Evolutionary conservation across 305 asterid genomes (phyloP), one percentile per base, ranked within the genome.

Genomic region (Solanum hybrid): DNA sequence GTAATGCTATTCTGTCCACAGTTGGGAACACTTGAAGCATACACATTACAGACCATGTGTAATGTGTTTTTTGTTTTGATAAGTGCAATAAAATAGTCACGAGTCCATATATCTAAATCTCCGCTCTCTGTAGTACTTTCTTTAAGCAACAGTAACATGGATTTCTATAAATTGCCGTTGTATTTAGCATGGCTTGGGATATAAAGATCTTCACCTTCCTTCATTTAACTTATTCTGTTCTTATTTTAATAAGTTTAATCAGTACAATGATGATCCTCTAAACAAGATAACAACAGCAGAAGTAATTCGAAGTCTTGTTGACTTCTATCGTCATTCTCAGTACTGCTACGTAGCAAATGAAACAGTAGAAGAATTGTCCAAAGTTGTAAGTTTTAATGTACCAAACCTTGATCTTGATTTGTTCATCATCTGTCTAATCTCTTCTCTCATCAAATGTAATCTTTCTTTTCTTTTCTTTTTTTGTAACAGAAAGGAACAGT

Each of bases 341-440:
- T 95, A 93, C 90, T 88, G 89, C 88, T 94, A 95, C 87, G 35
- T 93, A 2, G 96, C 98, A 9, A 93, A 80, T 46, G 96, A 96
- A 91, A 95, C 92, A 93, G 97, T 97, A 67, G 97, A 97, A 92
- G 98, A 94, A 87, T 95, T 97, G 95, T 94, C 99, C 81, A 96
- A 94, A 94, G 90, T 97, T 90, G 99, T 97, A 93, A 93, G 99
- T 92, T 42, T 39, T 22, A 33, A 74, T 42, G n/a, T n/a, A n/a
- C n/a, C n/a, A n/a, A n/a, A n/a, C n/a, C n/a, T n/a, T n/a, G 12
- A 77, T 22, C 22, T 8, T 11, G 83, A 5, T 35, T 78, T 36
- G 6, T 35, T 86, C 69, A 40, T 40, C 37, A 5, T 46, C 74
- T 84, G 26, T 22, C 31, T 5, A 78, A 10, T 78, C 13, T 33